Evolutionary conservation across 2,329 filamentous ascomycete species (phyloP), one percentile per base, ranked within the genome.

Genomic region (Neonectria faginata): DNA sequence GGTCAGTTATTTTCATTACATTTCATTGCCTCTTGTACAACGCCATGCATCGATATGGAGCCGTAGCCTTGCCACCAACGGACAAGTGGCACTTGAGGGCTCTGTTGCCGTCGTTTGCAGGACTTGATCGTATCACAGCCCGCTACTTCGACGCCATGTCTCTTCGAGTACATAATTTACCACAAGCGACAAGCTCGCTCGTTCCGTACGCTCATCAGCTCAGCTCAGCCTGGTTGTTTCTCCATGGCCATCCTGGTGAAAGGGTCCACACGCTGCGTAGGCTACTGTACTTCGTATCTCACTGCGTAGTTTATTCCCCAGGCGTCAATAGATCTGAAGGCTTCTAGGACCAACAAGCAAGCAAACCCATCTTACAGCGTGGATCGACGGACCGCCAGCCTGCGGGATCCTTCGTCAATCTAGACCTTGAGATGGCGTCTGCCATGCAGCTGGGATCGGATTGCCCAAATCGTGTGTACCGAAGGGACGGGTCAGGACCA

Each of bases 381-480:
- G 33, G 55, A 63, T 59, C 50, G 22, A 55, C 39, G n/a, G 42
- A 25, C 33, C 18, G 36, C 36, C 44, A 52, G 14, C 22, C 41
- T 63, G 27, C 50, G 41, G 20, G 39, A 16, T n/a, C 33, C 47
- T 53, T 50, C 42, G 29, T 42, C 50, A 52, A 57, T 57, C 53
- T 44, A 25, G 25, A 41, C 36, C 47, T 44, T 45, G 14, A 56
- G 50, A 54, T 62, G 36, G 54, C 58, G 48, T 56, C 50, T 45
- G 59, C 50, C 39, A 27, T 53, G 54, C 44, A 39, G 42, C 29
- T 57, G 58, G 48, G 44, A 54, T 54, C 52, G 47, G 57, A 42
- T 59, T 64, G 50, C 55, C 53, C 44, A 51, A 59, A 59, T 41
- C 56, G 56, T 48, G 54, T 27, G 33, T 50, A 54, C 58, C 53